phyloP scores from a whole-genome alignment of 805 yeast species.

The Ogataea allantospora region DNA sequence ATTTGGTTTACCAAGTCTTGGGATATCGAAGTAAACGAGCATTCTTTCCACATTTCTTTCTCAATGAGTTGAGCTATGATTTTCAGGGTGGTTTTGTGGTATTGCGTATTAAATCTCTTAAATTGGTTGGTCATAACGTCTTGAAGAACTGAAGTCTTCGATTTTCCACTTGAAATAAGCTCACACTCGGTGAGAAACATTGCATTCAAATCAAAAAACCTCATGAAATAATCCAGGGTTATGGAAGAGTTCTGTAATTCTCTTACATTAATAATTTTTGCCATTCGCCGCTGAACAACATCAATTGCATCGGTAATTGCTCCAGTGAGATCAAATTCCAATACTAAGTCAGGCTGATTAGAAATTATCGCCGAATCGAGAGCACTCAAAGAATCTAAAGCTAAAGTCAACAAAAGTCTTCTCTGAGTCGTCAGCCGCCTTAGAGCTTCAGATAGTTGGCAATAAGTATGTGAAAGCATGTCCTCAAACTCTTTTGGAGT shows the following conservation, averaged over 20 bases:
- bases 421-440: conserved; percentile 76
- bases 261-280: conserved; percentile 74
- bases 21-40: conserved; percentile 46
- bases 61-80: conserved; percentile 52
- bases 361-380: conserved; percentile 29
- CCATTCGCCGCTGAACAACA: conserved; percentile 70
- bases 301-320: conserved; percentile 69
- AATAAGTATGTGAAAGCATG: conserved; percentile 60
- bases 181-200: conserved; percentile 83
- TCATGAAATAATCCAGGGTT: conserved; percentile 58
- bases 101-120: conserved; percentile 52
- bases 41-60: conserved; percentile 78
- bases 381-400: conserved; percentile 46
- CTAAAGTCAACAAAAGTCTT: conserved; percentile 69
- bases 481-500: conserved; percentile 72
- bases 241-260: conserved; percentile 64
- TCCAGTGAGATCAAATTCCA: conserved; percentile 63
- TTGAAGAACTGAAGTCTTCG: conserved; percentile 56
- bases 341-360: conserved; percentile 39
- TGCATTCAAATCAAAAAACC: conserved; percentile 63
- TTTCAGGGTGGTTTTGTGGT: conserved; percentile 51
- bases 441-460: conserved; percentile 67
- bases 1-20: conserved; percentile 54
- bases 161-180: conserved; percentile 63
- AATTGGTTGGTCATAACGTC: conserved; percentile 68